These are phyloP conservation scores for Penicillium freii DNA, from an alignment of 2,329 filamentous ascomycete species.

Conservation along the genomic window DNA sequence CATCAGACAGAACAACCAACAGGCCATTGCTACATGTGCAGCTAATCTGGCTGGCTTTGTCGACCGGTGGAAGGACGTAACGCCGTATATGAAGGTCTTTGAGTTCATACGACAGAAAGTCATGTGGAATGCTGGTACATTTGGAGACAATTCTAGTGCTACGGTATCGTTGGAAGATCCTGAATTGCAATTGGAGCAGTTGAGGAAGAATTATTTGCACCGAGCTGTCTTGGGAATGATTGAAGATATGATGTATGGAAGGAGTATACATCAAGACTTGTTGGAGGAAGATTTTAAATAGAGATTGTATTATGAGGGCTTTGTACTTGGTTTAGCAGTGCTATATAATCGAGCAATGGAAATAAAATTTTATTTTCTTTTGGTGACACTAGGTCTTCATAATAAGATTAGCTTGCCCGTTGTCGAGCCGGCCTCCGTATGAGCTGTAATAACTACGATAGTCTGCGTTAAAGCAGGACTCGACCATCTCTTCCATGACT, in stretches of 20 bases:
- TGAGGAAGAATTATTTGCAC: conserved; percentile 27
- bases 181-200: conserved; percentile 17
- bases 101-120: conserved; percentile 20
- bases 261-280: conserved; percentile 7
- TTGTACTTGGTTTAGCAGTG: not conserved
- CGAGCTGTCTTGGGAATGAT: conserved; percentile 28
- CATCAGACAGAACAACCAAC: conserved; percentile 13
- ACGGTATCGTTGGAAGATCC: conserved; percentile 13
- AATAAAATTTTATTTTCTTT: not conserved
- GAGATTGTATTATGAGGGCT: not conserved
- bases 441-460: conserved; percentile 24
- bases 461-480: conserved; percentile 28
- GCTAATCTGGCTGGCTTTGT: conserved; percentile 24
- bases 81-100: conserved; percentile 23
- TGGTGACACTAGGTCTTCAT: conserved; percentile 2
- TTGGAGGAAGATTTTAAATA: conserved; percentile 4
- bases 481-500: conserved; percentile 26
- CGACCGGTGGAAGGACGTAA: conserved; percentile 25
- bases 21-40: conserved; percentile 23
- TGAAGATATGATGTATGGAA: conserved; percentile 27
- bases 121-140: not conserved
- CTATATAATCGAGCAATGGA: not conserved
- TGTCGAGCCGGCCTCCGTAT: conserved; percentile 5
- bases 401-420: conserved; percentile 27
- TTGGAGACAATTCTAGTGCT: not conserved